Evolutionary conservation across 2,329 filamentous ascomycete genomes (phyloP).

Genomic region (Periconia sp.): DNA sequence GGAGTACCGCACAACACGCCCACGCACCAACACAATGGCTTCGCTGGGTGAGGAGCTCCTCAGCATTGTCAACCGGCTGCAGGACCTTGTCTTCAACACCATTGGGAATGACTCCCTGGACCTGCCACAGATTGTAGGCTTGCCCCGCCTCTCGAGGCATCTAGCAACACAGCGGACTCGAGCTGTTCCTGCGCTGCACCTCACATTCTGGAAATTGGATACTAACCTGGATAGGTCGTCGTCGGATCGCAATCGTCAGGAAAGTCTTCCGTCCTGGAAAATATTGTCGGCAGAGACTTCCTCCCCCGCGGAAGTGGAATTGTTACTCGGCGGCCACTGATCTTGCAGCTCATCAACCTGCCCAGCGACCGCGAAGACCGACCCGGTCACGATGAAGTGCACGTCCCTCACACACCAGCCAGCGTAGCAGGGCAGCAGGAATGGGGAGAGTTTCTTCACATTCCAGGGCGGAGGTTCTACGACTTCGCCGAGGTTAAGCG

Average conservation of each 20-base stretch:
- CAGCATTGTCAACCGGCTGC: conserved; percentile 94
- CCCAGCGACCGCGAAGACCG: conserved; percentile 74
- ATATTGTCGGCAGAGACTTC: conserved; percentile 98
- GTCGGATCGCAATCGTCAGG: conserved; percentile 98
- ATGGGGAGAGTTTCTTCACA: conserved; percentile 97
- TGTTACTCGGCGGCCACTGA: conserved; percentile 90
- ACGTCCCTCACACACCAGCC: conserved; percentile 77
- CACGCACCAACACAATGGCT: conserved; percentile 68
- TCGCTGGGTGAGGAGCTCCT: conserved; percentile 95
- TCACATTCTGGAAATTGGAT: background rate
- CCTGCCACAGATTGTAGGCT: conserved; percentile 97
- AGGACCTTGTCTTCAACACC: conserved; percentile 99
- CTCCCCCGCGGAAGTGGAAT: conserved; percentile 95
- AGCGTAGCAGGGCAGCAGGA: conserved; percentile 71
- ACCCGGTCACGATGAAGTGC: conserved; percentile 67
- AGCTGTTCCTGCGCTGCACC: conserved; percentile 7
- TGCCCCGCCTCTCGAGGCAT: conserved; percentile 44
- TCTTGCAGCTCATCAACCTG: conserved; percentile 98
- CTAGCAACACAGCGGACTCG: conserved; percentile 16
- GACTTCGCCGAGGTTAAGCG: conserved; percentile 93
- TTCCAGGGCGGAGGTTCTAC: conserved; percentile 85
- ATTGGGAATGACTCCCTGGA: conserved; percentile 99
- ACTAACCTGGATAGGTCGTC: conserved; percentile 73
- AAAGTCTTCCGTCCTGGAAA: conserved; percentile 98
- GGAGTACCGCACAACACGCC: conserved; percentile 24